Base-by-base conservation (phyloP, 768 basidiomycete genomes). In the Cantharellus anzutake region DNA sequence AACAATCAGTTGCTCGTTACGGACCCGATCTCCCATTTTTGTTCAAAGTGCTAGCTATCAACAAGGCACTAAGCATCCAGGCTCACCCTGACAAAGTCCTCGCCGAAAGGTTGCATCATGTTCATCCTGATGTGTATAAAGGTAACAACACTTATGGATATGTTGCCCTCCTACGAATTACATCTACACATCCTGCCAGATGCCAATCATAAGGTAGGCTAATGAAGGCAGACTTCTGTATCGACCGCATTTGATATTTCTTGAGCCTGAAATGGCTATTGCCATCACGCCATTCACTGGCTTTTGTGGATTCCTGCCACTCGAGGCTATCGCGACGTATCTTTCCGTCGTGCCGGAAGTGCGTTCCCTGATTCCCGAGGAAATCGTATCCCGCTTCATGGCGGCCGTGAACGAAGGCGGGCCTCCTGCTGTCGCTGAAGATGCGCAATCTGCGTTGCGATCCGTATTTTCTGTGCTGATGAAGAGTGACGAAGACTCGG, bases 181-280 rank as follows among this genome's bases (percentile, higher is more conserved):
- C n/a, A 57, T 34, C 37, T 35, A 52, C 14, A 41, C n/a, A 41
- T 7, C 44, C 11, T 66, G 66, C 60, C 64, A 73, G 96, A 99
- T 70, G 79, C 82, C 3, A 98, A 98, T 68, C 96, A 99, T 66
- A 99, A 99, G 67, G 72, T 72, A 4, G 37, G 67, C 52, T n/a
- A 16, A 5, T 14, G 39, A 48, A 20, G 3, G 35, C 20, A 57
- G 2, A 3, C n/a, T n/a, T 7, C 20, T 14, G 38, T 41, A 39
- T 51, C n/a, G 40, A 37, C 41, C 60, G 51, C 29, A 20, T 57
- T 51, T 42, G 59, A 42, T 59, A 41, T 38, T 57, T 39, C 48
- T 5, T 34, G 64, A 73, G 71, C 96, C 96, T 2, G 96, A 99
- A 70, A 94, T 99, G 89, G 91, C 93, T n/a, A 77, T 99, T 42